Base-by-base conservation (phyloP, 2,329 filamentous ascomycete genomes). In the Aquanectria penicillioides region DNA sequence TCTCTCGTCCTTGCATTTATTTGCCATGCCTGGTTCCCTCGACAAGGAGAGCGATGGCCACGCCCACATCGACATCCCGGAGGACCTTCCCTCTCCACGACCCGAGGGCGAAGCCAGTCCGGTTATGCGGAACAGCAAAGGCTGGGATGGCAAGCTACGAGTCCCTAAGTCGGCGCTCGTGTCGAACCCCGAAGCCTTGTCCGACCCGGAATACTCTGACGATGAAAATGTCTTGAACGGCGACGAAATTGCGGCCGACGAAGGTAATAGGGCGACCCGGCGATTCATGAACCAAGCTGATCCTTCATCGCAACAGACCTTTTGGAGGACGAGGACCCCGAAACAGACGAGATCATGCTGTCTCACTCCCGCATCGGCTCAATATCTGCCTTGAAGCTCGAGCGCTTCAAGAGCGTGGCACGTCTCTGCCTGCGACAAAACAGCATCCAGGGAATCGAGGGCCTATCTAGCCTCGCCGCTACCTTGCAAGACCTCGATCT, bases 371-470 rank as follows among this genome's bases (percentile, higher is more conserved):
- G 94, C 64, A 85, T 99, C 71, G 79, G 84, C 18, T 94, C 92
- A 26, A 90, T 98, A 66, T 79, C 89, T 6, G 87, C 89, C 13
- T 85, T 99, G 18, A 86, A 81, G n/a, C 85, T 99, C 43, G 91
- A 94, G 61, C 88, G 95, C 59, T 98, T 99, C 79, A 84, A 82
- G 58, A 86, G 91, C 52, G 83, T 93, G 22, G 81, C 84, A 71
- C 89, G 91, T 70, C 80, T 99, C 67, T 97, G 94, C 73, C 88
- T 99, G 17, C 93, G 95, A 44, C 94, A 99, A 75, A 99, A 99
- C 75, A 86, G 87, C 66, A 95, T 99, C 73, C 84, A 91, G 63
- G 81, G 87, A 44, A 91, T 98, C 74, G 87, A 93, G 25, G 88
- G 94, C 8, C 87, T 97, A 5, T 81, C 84, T 4, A 77, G 77